These are phyloP conservation scores for Populus euphratica DNA, from an alignment of 345 rosid species.

Conservation along the genomic window DNA sequence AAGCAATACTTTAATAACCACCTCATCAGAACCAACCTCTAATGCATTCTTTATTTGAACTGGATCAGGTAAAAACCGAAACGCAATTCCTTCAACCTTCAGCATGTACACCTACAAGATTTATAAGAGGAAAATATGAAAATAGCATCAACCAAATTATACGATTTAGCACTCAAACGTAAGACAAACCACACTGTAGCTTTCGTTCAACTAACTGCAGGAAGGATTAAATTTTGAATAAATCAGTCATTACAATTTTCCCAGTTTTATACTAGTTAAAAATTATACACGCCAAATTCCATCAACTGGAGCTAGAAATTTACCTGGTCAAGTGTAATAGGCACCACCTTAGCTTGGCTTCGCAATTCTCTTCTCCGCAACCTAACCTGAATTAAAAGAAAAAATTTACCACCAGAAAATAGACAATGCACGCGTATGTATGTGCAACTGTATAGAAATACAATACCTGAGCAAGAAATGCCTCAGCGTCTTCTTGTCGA, in stretches of 20 bases:
- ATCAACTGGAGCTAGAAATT: not conserved
- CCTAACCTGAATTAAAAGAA: constrained; percentile 47
- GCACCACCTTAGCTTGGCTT: constrained; percentile 73
- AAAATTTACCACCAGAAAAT: not conserved
- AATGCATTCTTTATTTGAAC: constrained; percentile 86
- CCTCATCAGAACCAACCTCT: constrained; percentile 55
- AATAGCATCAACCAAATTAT: not conserved
- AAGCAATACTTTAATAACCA: not conserved
- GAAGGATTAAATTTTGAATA: not conserved
- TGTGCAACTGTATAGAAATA: not conserved
- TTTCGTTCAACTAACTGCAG: not conserved
- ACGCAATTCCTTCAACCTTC: constrained; percentile 93
- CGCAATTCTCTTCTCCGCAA: constrained; percentile 70
- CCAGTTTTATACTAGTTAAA: not conserved
- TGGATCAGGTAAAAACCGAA: constrained; percentile 90
- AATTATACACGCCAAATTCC: not conserved
- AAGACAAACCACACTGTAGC: not conserved
- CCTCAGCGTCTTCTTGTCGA: constrained; percentile 88
- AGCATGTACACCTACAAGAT: constrained; percentile 63
- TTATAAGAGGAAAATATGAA: constrained; percentile 1
- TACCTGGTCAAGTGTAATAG: constrained; percentile 91
- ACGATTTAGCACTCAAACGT: not conserved
- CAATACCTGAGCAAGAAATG: constrained; percentile 81
- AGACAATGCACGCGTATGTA: not conserved
- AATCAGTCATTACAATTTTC: not conserved